Evolutionary conservation across 805 yeast genomes (phyloP).

Genomic region (Wickerhamomyces bovis): DNA sequence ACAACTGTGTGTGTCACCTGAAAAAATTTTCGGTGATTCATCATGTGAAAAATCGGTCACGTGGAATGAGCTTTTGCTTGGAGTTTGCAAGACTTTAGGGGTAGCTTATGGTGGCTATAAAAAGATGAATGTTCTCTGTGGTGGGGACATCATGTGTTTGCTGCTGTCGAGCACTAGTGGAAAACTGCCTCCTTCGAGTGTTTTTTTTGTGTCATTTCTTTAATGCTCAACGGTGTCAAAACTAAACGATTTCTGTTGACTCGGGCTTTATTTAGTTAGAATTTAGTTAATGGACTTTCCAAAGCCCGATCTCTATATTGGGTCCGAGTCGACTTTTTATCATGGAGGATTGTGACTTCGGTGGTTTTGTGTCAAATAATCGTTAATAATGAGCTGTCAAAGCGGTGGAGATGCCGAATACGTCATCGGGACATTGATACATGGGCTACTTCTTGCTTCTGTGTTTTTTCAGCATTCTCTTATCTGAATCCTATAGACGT

Average conservation of each 20-base stretch:
- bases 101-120: no score
- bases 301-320: neutral
- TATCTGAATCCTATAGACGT: no score
- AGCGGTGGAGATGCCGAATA: no score
- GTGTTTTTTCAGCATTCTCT: no score
- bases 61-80: neutral
- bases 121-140: neutral
- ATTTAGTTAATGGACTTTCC: neutral
- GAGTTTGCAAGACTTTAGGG: neutral
- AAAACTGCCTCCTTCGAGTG: neutral
- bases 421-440: no score
- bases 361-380: neutral
- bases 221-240: no score
- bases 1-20: neutral
- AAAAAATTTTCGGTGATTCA: neutral
- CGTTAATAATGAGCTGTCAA: no score
- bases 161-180: neutral
- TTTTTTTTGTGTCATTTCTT: neutral
- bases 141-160: neutral
- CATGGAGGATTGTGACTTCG: neutral
- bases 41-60: neutral
- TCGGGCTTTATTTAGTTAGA: neutral
- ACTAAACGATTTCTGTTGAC: neutral
- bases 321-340: no score
- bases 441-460: no score